Base-by-base conservation (phyloP, 2,329 filamentous ascomycete species). In the Colletotrichum lindemuthianum region DNA sequence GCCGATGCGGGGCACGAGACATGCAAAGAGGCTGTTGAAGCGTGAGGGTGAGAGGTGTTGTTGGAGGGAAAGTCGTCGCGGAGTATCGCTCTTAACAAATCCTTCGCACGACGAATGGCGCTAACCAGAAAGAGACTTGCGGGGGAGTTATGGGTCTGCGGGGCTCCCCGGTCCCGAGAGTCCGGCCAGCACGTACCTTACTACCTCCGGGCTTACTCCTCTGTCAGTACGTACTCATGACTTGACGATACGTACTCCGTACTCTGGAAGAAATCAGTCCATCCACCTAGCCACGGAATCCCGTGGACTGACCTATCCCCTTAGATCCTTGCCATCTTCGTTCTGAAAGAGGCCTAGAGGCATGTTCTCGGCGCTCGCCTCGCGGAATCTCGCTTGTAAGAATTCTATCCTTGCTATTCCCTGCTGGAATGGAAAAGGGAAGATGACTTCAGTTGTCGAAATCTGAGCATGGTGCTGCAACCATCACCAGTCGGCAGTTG, bases 21-120 rank as follows among this genome's bases (percentile, higher is more conserved):
- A 11, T 32, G 47, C 50, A 36, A 33, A n/a, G 37, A 53, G 24
- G 32, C 11, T 33, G 15, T 16, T 48, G 59, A 44, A 45, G 40
- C 54, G 54, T 39, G 49, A 63, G 59, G 13, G 52, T 37, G 63
- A 47, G 43, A 53, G 39, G 33, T 41, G 33, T 39, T 24, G 9
- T 24, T 44, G 52, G 34, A 16, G 41, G 16, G 49, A 32, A 24
- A 37, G 16, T 8, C 24, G 10, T 68, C 70, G 70, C 70, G 70
- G 71, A 71, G 51, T 65, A 64, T 70, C 71, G 71, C 65, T 63
- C 16, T 63, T 59, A 56, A 53, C 37, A 15, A 44, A 13, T 58
- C 32, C 32, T 24, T 24, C 34, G n/a, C 33, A 12, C 12, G 32
- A 45, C 15, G 36, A 11, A n/a, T 3, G 6, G n/a, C 45, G n/a